Percentiles rank a stretch among this genome's conserved stretches.
Conservation (phyloP, 148 eudicot species). For the Rhododendron molle region DNA sequence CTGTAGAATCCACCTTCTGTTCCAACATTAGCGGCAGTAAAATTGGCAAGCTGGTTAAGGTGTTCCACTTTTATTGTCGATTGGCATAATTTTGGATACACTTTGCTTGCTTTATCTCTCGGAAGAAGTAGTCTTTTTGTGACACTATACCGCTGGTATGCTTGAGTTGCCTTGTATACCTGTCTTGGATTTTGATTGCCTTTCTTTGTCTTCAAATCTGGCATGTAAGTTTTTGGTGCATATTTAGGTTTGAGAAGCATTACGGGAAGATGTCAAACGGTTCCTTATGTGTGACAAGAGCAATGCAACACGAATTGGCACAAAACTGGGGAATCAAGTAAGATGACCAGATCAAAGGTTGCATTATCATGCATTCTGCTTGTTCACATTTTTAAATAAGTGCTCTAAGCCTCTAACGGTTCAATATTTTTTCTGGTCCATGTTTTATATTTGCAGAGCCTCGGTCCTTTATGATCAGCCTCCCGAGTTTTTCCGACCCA, state of each 20-base stretch:
- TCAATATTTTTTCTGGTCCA: conserved; percentile 4
- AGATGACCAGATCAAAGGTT: conserved; percentile 19
- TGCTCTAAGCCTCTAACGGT: conserved; percentile 1
- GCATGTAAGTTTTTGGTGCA: conserved; percentile 11
- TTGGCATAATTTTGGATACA: conserved; percentile 99
- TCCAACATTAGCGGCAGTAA: conserved; percentile 83
- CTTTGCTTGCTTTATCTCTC: conserved; percentile 80
- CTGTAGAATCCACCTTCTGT: conserved; percentile 94
- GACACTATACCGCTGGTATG: conserved; percentile 73
- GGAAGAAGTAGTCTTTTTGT: conserved; percentile 89
- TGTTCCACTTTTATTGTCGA: conserved; percentile 67
- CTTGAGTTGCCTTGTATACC: conserved; percentile 6
- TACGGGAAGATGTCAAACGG: conserved; percentile 90
- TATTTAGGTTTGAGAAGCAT: conserved; percentile 73
- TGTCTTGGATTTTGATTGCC: neutral
- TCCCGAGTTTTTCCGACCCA: conserved; percentile 82
- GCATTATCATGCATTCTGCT: conserved; percentile 1
- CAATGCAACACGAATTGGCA: conserved; percentile 95
- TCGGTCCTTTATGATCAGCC: conserved; percentile 93
- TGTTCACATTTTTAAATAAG: neutral
- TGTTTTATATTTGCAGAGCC: conserved; percentile 35
- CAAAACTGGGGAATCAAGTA: conserved; percentile 91
- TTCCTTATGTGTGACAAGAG: conserved; percentile 89
- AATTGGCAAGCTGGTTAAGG: conserved; percentile 94
- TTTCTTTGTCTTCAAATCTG: conserved; percentile 6